Percentiles rank a stretch among this genome's conserved stretches.
phyloP scores from a whole-genome alignment of 202 grass and related monocot species.

The Saccharum hybrid region DNA sequence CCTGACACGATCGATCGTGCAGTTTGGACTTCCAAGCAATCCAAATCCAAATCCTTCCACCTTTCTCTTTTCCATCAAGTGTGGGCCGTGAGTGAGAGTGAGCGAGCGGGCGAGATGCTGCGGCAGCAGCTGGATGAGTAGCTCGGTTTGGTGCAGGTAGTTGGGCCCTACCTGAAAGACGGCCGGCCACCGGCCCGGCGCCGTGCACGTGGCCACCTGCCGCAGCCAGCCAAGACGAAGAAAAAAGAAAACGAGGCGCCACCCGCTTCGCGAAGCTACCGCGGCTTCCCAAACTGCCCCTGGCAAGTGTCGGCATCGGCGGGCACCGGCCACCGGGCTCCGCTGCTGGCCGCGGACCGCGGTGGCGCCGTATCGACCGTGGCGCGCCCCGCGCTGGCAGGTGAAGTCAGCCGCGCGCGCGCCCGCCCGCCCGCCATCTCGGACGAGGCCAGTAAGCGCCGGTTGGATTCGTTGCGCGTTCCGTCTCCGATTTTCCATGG shows the following conservation, averaged over 20 bases:
- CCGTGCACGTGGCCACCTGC: conserved; percentile 30
- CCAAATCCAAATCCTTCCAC: too few relatives aligned
- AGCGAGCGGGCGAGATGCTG: too few relatives aligned
- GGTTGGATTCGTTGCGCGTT: too few relatives aligned
- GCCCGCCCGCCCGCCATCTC: background rate
- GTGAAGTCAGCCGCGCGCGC: too few relatives aligned
- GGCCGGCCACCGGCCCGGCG: background rate
- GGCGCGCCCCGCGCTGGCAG: too few relatives aligned
- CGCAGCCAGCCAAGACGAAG: background rate
- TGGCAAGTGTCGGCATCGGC: background rate
- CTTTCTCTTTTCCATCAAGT: too few relatives aligned
- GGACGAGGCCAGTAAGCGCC: background rate
- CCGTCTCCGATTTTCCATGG: too few relatives aligned
- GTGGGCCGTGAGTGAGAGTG: too few relatives aligned
- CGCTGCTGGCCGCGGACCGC: too few relatives aligned
- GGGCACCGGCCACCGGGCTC: background rate
- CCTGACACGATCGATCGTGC: too few relatives aligned
- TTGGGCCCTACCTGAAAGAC: conserved; percentile 24
- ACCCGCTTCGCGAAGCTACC: conserved; percentile 7
- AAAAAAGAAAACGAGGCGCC: background rate
- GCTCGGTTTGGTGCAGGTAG: conserved; percentile 10
- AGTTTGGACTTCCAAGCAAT: too few relatives aligned
- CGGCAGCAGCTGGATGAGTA: too few relatives aligned
- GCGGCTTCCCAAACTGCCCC: conserved; percentile 27
- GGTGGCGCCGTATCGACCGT: background rate